Percentiles rank a stretch among this genome's conserved stretches.
phyloP scores from a whole-genome alignment of 2,329 filamentous ascomycete species.

The Lecanicillium sp. region DNA sequence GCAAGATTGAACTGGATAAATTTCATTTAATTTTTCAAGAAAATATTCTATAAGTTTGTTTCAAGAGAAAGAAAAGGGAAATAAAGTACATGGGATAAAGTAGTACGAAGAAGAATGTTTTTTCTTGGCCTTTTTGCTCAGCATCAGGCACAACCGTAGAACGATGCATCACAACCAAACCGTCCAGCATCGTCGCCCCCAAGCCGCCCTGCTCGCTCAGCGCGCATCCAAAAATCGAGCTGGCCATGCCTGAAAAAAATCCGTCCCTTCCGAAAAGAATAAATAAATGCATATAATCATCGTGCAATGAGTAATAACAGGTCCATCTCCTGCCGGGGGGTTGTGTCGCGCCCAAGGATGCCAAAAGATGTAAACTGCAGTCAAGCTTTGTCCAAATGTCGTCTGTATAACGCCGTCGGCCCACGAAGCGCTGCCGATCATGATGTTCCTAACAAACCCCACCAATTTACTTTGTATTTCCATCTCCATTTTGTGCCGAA shows the following conservation, averaged over 20 bases:
- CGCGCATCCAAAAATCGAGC: conserved; percentile 6
- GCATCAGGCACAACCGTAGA: conserved; percentile 1
- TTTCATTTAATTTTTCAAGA: conserved; percentile 3
- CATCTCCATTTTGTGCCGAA: background rate
- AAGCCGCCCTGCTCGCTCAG: conserved; percentile 4
- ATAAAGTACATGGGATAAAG: conserved; percentile 13
- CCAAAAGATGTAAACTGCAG: background rate
- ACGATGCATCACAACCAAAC: background rate
- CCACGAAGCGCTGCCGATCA: conserved; percentile 10
- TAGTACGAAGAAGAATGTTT: background rate
- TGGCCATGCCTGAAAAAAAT: background rate
- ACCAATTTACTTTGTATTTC: background rate
- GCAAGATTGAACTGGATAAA: too few relatives aligned
- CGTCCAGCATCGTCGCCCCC: background rate
- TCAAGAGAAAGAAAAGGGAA: background rate
- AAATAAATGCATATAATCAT: conserved; percentile 10
- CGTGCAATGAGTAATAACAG: background rate
- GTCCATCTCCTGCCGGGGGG: background rate
- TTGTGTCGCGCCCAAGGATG: background rate
- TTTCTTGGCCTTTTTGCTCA: background rate
- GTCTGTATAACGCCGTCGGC: conserved; percentile 13
- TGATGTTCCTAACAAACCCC: conserved; percentile 7
- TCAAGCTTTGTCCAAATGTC: conserved; percentile 12
- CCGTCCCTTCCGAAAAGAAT: conserved; percentile 3
- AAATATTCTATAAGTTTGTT: conserved; percentile 8